phyloP scores from a whole-genome alignment of 306 rosid genomes.

The Trifolium fragiferum region DNA sequence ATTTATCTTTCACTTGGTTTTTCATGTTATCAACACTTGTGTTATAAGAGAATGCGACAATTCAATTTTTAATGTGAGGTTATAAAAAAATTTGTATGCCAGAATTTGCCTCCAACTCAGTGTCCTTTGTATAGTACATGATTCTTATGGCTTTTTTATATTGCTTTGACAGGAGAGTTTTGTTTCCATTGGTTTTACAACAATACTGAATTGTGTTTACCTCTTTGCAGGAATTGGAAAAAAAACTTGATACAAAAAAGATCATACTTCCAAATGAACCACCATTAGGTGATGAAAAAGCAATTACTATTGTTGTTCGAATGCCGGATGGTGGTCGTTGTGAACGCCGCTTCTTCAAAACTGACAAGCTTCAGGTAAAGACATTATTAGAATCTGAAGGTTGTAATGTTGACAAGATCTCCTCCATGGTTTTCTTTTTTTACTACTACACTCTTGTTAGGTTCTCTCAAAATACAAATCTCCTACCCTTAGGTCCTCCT shows the following conservation, averaged over 20 bases:
- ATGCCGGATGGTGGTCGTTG: conserved; percentile 80
- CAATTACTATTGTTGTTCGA: conserved; percentile 69
- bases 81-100: neutral
- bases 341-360: conserved; percentile 69
- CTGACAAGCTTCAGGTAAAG: conserved; percentile 84
- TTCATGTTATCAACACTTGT: neutral
- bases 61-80: neutral
- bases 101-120: neutral
- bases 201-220: conserved; percentile 23
- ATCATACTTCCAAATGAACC: conserved; percentile 70
- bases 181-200: conserved; percentile 17
- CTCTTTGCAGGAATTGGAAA: conserved; percentile 54
- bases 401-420: neutral
- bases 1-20: neutral
- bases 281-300: conserved; percentile 57
- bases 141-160: conserved; percentile 2
- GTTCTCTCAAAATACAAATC: neutral
- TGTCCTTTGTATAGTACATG: neutral
- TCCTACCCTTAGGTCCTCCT: neutral
- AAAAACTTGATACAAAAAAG: conserved; percentile 48
- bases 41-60: neutral
- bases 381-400: conserved; percentile 10
- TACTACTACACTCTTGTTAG: neutral
- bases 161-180: conserved; percentile 16
- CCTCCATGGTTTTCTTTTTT: neutral